Conservation (phyloP, 164 flowering plant genomes). For the Berberis thunbergii region DNA sequence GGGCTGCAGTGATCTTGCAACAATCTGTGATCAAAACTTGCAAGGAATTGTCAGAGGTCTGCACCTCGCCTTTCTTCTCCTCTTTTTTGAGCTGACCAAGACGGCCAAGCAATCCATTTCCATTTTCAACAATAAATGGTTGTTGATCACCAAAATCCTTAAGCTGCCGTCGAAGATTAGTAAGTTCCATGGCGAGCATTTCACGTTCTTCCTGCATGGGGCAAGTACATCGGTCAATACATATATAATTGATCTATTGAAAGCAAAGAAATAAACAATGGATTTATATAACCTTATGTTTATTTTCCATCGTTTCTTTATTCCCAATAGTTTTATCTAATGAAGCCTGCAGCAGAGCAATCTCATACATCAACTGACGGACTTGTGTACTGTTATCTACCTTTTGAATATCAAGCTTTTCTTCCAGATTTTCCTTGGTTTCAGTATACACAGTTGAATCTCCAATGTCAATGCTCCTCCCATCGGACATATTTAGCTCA, state of each 20-base stretch:
- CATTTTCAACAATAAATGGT: conserved; percentile 13
- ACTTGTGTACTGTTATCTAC: conserved; percentile 21
- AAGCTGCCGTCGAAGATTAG: conserved; percentile 28
- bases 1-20: conserved; percentile 19
- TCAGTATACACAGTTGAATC: conserved; percentile 14
- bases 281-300: conserved; percentile 29
- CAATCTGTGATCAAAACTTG: conserved; percentile 40
- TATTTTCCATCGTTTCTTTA: conserved; percentile 32
- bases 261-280: background rate
- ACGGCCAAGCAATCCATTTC: conserved; percentile 11
- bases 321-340: conserved; percentile 37
- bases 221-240: background rate
- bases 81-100: conserved; percentile 18
- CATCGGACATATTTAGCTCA: conserved; percentile 25
- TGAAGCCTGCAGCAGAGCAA: conserved; percentile 30
- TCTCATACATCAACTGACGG: conserved; percentile 28
- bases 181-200: conserved; percentile 25
- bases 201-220: conserved; percentile 63
- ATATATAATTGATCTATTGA: background rate
- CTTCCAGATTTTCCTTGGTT: conserved; percentile 19
- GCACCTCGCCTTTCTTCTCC: conserved; percentile 6
- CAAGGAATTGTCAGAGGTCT: conserved; percentile 19
- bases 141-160: conserved; percentile 22
- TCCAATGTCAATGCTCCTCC: conserved; percentile 17
- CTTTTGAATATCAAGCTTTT: conserved; percentile 14